phyloP scores from a whole-genome alignment of 345 rosid genomes.

The Eucalyptus erythrocorys region DNA sequence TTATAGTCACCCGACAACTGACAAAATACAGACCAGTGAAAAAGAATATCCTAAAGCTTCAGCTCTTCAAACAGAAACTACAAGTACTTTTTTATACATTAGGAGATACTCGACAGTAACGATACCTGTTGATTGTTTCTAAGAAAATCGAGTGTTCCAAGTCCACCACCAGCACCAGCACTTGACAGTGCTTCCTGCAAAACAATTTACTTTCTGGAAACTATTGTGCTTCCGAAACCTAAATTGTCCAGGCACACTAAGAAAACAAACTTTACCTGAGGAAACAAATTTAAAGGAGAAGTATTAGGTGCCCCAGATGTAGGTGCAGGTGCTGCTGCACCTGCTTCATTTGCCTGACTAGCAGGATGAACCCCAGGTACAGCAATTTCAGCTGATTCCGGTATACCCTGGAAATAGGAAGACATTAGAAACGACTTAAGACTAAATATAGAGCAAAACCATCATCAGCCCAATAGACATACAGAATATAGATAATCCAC shows the following conservation, averaged over 20 bases:
- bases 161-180: slow-evolving; percentile 55
- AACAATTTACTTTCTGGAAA: background rate
- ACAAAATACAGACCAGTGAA: background rate
- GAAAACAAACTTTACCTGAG: slow-evolving; percentile 45
- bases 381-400: slow-evolving; percentile 72
- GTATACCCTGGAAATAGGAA: slow-evolving; percentile 63
- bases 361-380: slow-evolving; percentile 47
- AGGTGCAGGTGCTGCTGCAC: slow-evolving; percentile 33
- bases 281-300: slow-evolving; percentile 94
- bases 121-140: slow-evolving; percentile 84
- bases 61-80: background rate
- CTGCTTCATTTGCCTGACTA: slow-evolving; percentile 42
- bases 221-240: background rate
- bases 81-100: background rate
- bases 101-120: background rate
- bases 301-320: slow-evolving; percentile 78
- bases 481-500: slow-evolving; percentile 94
- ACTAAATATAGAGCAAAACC: background rate
- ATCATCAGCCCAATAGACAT: slow-evolving; percentile 4
- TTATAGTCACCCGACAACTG: background rate
- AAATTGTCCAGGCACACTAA: background rate
- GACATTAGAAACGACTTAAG: slow-evolving; percentile 2
- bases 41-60: background rate
- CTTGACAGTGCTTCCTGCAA: slow-evolving; percentile 59
- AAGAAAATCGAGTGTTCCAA: slow-evolving; percentile 86